Conservation (phyloP, 2,329 filamentous ascomycete genomes). For the Fusarium guadeloupense region DNA sequence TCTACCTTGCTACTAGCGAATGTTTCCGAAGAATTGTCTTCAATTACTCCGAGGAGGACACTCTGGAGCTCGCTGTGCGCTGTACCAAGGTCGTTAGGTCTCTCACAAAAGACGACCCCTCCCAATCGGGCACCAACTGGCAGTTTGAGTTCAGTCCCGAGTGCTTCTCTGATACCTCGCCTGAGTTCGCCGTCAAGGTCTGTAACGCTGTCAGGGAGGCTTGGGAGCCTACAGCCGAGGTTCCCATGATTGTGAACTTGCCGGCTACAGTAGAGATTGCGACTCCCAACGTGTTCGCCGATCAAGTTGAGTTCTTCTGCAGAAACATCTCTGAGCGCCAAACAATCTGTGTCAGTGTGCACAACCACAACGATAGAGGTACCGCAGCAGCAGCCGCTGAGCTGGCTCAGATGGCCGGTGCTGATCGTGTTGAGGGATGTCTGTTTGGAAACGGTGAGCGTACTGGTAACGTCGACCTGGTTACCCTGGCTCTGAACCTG, state of each 20-base stretch:
- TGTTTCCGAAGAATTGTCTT: constrained; percentile 96
- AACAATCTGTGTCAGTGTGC: constrained; percentile 82
- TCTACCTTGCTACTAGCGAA: constrained; percentile 95
- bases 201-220: constrained; percentile 94
- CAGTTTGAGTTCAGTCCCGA: constrained; percentile 86
- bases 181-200: constrained; percentile 82
- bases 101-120: constrained; percentile 83
- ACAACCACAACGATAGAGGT: constrained; percentile 94
- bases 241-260: constrained; percentile 94
- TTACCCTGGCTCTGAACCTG: constrained; percentile 90
- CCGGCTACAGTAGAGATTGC: constrained; percentile 95
- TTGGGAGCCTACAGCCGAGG: constrained; percentile 83
- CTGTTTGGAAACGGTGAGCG: constrained; percentile 92
- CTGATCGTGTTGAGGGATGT: constrained; percentile 92
- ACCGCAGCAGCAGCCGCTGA: constrained; percentile 91
- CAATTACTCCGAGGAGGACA: constrained; percentile 83
- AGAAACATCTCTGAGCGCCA: constrained; percentile 83
- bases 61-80: constrained; percentile 80
- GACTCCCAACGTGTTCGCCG: constrained; percentile 94
- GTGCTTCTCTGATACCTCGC: constrained; percentile 88
- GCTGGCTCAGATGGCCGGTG: constrained; percentile 94
- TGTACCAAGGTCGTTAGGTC: constrained; percentile 88
- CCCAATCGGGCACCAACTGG: constrained; percentile 70
- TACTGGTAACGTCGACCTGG: constrained; percentile 94
- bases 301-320: constrained; percentile 97